phyloP scores from a whole-genome alignment of 306 rosid species.

The Lithocarpus polystachyus region DNA sequence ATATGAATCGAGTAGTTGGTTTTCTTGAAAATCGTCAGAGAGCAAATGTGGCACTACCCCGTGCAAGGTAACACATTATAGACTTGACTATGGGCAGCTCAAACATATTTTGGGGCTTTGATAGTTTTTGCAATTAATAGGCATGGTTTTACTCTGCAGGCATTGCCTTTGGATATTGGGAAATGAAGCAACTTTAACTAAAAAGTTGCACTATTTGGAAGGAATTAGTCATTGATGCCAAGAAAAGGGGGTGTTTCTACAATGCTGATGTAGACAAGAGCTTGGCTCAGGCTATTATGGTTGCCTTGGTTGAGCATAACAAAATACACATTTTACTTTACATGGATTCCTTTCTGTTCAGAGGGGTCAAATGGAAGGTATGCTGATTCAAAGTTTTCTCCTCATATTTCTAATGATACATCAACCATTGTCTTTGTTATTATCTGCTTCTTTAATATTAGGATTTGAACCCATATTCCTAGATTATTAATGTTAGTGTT shows the following conservation, averaged over 20 bases:
- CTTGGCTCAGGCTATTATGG: conserved; percentile 18
- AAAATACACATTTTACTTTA: neutral
- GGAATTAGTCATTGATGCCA: conserved; percentile 32
- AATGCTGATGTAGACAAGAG: conserved; percentile 21
- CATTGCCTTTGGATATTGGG: conserved; percentile 43
- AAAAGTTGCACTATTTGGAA: conserved; percentile 33
- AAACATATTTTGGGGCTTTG: neutral
- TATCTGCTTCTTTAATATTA: too few relatives aligned
- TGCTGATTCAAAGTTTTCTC: too few relatives aligned
- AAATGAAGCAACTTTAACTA: conserved; percentile 16
- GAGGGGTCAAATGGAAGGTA: conserved; percentile 35
- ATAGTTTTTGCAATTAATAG: neutral
- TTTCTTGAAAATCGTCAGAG: conserved; percentile 31
- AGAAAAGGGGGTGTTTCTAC: conserved; percentile 23
- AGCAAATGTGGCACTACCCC: conserved; percentile 38
- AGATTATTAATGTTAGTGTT: neutral
- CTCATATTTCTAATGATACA: too few relatives aligned
- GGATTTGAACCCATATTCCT: too few relatives aligned
- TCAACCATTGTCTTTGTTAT: too few relatives aligned
- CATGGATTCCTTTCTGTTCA: conserved; percentile 14
- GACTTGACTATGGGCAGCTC: too few relatives aligned
- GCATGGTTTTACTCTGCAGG: conserved; percentile 1
- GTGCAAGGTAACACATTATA: conserved; percentile 26
- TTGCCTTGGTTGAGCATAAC: conserved; percentile 11
- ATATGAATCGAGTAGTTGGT: conserved; percentile 24